Conservation (phyloP, 805 yeast genomes). For the Monosporozyma solicola region DNA sequence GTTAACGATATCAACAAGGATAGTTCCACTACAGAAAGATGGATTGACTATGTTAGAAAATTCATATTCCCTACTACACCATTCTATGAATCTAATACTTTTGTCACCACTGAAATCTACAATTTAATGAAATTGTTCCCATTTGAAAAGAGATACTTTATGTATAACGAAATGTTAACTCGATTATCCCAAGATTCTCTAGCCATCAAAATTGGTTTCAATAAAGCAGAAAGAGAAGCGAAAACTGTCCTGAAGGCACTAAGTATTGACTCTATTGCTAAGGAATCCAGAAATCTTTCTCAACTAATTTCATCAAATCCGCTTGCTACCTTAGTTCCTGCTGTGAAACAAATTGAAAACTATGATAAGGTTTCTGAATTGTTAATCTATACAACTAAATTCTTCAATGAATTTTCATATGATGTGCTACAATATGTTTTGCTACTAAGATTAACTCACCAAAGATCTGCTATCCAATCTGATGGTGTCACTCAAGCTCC, state of each 20-base stretch:
- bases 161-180: slow-evolving; percentile 71
- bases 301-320: slow-evolving; percentile 71
- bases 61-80: slow-evolving; percentile 57
- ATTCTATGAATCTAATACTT: slow-evolving; percentile 46
- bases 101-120: slow-evolving; percentile 53
- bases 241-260: slow-evolving; percentile 70
- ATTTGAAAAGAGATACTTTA: slow-evolving; percentile 55
- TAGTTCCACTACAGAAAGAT: slow-evolving; percentile 20
- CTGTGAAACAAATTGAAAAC: slow-evolving; percentile 78
- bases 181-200: slow-evolving; percentile 48
- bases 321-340: slow-evolving; percentile 59
- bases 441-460: slow-evolving; percentile 58
- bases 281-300: slow-evolving; percentile 65
- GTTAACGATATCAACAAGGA: slow-evolving; percentile 27
- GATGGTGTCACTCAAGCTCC: slow-evolving; percentile 75
- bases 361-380: slow-evolving; percentile 78
- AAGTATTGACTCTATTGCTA: slow-evolving; percentile 66
- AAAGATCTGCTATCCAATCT: slow-evolving; percentile 56
- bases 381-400: slow-evolving; percentile 68
- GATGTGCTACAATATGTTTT: slow-evolving; percentile 72
- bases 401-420: slow-evolving; percentile 72
- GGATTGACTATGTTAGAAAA: slow-evolving; percentile 59
- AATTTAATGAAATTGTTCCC: slow-evolving; percentile 45
- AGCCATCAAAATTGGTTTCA: slow-evolving; percentile 48
- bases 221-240: slow-evolving; percentile 68